Evolutionary conservation across 495 filamentous ascomycete species (phyloP).

Genomic region (Penicillium nucicola): DNA sequence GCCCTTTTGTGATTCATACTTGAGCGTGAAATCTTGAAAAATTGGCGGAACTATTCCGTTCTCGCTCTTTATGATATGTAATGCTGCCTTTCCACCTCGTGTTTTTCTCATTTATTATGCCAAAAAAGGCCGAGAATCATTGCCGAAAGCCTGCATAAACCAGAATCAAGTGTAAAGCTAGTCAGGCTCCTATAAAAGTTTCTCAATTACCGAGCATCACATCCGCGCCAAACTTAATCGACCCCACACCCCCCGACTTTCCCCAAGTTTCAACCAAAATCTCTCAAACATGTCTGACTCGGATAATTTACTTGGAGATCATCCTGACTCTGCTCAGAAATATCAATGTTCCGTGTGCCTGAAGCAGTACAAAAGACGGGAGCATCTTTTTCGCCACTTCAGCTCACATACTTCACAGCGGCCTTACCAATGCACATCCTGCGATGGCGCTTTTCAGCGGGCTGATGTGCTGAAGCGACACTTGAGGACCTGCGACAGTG

Average conservation of each 20-base stretch:
- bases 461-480: constrained; percentile 20
- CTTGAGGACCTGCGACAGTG: constrained; percentile 11
- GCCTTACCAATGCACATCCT: constrained; percentile 14
- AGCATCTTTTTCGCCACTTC: constrained; percentile 17
- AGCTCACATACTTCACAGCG: constrained; percentile 19
- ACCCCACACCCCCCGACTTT: neutral
- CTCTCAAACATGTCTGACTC: neutral
- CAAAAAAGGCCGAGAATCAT: too few species aligned
- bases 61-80: too few species aligned
- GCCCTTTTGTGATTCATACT: too few species aligned
- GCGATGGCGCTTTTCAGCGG: constrained; percentile 16
- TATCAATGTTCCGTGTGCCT: constrained; percentile 17
- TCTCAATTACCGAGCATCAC: neutral
- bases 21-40: too few species aligned
- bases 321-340: neutral
- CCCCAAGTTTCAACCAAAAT: neutral
- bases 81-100: too few species aligned
- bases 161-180: neutral
- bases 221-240: neutral
- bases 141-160: neutral
- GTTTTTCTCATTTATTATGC: too few species aligned
- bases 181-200: neutral
- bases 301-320: neutral
- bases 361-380: constrained; percentile 18
- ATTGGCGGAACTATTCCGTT: too few species aligned